Conservation (phyloP, 768 basidiomycete species). For the Leccinum uliginosum region DNA sequence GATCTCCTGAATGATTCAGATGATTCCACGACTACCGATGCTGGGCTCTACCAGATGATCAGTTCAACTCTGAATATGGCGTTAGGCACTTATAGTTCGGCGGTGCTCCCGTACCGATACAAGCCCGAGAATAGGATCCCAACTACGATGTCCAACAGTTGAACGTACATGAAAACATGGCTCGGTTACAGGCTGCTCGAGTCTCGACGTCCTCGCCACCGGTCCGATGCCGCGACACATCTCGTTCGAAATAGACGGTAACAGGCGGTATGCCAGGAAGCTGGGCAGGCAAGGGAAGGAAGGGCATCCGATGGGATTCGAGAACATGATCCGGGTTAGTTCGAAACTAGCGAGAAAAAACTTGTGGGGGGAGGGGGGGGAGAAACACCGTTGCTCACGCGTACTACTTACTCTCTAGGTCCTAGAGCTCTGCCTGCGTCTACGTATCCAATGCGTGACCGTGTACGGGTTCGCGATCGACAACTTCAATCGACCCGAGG, state of each 20-base stretch:
- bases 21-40: too few relatives aligned
- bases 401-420: conserved; percentile 45
- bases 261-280: conserved; percentile 80
- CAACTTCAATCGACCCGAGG: conserved; percentile 84
- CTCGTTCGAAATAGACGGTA: conserved; percentile 97
- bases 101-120: too few relatives aligned
- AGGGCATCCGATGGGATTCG: conserved; percentile 85
- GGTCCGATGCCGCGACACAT: conserved; percentile 89
- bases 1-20: too few relatives aligned
- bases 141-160: neutral
- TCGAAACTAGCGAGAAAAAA: conserved; percentile 25
- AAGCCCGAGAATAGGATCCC: too few relatives aligned
- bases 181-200: conserved; percentile 48
- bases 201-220: conserved; percentile 60
- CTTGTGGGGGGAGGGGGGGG: too few relatives aligned
- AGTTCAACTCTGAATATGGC: neutral
- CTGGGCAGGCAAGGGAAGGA: conserved; percentile 60
- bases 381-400: neutral
- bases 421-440: conserved; percentile 75
- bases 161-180: conserved; percentile 19
- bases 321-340: conserved; percentile 67
- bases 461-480: conserved; percentile 99
- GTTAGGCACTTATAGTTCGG: neutral
- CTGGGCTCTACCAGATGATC: neutral
- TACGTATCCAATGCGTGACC: conserved; percentile 80